Evolutionary conservation across 129 eudicot species (phyloP), one percentile per base, ranked within the genome.

Genomic region (Heracleum sosnowskyi): DNA sequence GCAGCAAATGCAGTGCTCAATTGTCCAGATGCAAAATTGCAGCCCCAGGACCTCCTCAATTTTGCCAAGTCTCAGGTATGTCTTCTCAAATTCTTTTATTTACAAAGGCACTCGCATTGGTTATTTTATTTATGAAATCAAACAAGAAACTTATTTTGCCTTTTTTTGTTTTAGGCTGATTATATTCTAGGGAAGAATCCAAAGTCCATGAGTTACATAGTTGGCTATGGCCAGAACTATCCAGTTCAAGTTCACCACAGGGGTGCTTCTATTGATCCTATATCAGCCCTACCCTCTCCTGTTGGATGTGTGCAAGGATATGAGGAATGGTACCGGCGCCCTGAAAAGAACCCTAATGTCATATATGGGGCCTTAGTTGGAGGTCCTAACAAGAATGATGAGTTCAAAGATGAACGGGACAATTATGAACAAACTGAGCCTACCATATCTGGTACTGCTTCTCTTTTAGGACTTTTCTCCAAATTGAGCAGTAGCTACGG

Each of bases 161-260:
- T 73, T 2, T 36, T 37, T 81, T 8, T 78, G 35, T 70, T 82
- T 49, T 83, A 93, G 98, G 98, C 90, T 78, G 98, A 91, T 85
- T 95, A 95, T 81, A 95, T 95, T 37, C 92, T 95, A 26, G 98
- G 98, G 36, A 87, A 87, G 41, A 95, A 95, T 77, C 98, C 98
- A 4, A 83, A 86, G 81, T 85, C 94, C 76, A 85, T 88, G 84
- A 95, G 98, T 86, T 95, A 95, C 86, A 49, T 95, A 33, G 91
- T 95, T 11, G 98, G 98, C 11, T 95, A 87, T 63, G 94, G 98
- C 46, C 87, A 81, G 76, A 85, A 77, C 73, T 95, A 91, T 80
- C 98, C 98, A 13, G 69, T 26, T 45, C 97, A 88, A 24, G 96
- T 88, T 57, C 98, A 95, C 88, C 98, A 95, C 75, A 86, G 98